phyloP scores from a whole-genome alignment of 2,329 filamentous ascomycete species.

The Ustilaginoidea virens region DNA sequence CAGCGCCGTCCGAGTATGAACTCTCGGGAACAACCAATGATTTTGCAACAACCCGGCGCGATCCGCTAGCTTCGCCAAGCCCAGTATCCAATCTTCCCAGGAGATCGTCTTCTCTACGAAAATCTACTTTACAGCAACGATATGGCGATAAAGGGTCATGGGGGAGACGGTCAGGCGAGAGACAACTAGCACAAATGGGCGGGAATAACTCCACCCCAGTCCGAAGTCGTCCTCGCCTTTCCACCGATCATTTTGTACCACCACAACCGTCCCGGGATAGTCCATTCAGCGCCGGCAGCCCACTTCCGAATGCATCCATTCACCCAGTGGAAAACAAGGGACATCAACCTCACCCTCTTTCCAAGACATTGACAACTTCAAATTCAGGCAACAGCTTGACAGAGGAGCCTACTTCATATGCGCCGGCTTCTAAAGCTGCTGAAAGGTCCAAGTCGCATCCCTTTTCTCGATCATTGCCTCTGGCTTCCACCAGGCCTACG shows the following conservation, averaged over 20 bases:
- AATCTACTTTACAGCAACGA: conserved; percentile 78
- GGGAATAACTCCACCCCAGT: conserved; percentile 40
- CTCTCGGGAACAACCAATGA: conserved; percentile 22
- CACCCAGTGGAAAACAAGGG: conserved; percentile 30
- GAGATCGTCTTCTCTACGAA: conserved; percentile 63
- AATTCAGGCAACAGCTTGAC: conserved; percentile 65
- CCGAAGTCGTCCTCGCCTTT: conserved; percentile 57
- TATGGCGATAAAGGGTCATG: conserved; percentile 52
- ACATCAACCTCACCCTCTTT: conserved; percentile 63
- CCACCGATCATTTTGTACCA: conserved; percentile 62
- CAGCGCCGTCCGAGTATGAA: conserved; percentile 32
- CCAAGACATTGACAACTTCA: conserved; percentile 72
- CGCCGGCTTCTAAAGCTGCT: conserved; percentile 12
- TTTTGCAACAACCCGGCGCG: conserved; percentile 11
- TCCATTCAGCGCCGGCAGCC: conserved; percentile 41
- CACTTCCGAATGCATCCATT: conserved; percentile 35
- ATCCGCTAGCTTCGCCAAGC: conserved; percentile 27
- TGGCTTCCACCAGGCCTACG: conserved; percentile 21
- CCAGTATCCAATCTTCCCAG: conserved; percentile 42
- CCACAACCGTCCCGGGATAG: conserved; percentile 45
- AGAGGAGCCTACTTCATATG: conserved; percentile 42
- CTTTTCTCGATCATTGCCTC: conserved; percentile 23
- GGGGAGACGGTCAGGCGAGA: conserved; percentile 42
- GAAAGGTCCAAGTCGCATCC: conserved; percentile 16
- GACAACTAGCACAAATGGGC: conserved; percentile 33